Evolutionary conservation across 1,284 basidiomycete species (phyloP).

Genomic region (Trametes pubescens): DNA sequence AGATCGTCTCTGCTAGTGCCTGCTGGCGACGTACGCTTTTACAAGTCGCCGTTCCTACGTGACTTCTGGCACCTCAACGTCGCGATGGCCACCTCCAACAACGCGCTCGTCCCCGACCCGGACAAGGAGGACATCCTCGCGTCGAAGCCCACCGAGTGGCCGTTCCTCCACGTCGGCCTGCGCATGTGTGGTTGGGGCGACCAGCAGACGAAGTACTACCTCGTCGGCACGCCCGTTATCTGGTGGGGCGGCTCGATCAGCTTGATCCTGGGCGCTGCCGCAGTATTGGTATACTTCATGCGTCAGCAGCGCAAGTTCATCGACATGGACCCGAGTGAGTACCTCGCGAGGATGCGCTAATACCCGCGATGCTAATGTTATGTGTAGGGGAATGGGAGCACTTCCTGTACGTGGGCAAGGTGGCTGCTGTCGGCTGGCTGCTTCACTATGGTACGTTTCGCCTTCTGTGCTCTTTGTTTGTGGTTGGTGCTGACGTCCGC

Average conservation of each 20-base stretch:
- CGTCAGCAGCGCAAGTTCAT: conserved; percentile 89
- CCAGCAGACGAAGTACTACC: conserved; percentile 89
- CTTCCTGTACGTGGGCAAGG: conserved; percentile 92
- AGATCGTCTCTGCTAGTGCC: conserved; percentile 65
- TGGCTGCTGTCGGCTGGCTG: conserved; percentile 92
- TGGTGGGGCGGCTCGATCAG: conserved; percentile 89
- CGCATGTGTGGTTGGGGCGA: conserved; percentile 99
- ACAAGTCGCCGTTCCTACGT: conserved; percentile 91
- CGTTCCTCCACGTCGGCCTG: conserved; percentile 86
- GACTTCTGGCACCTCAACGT: conserved; percentile 99
- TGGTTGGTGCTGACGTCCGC: neutral
- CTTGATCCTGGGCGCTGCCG: conserved; percentile 63
- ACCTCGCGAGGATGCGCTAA: neutral
- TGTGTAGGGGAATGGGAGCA: conserved; percentile 87
- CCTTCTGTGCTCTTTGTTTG: too few species aligned
- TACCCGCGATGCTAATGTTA: neutral
- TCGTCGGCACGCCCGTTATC: conserved; percentile 91
- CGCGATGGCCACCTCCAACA: conserved; percentile 99
- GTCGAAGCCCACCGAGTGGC: conserved; percentile 94
- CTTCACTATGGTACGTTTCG: conserved; percentile 83
- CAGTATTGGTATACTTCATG: conserved; percentile 78
- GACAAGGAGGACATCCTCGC: conserved; percentile 99
- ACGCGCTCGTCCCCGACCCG: conserved; percentile 94
- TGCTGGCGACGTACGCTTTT: conserved; percentile 81
- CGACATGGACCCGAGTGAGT: conserved; percentile 88